phyloP scores from a whole-genome alignment of 225 moss, liverwort and hornwort species.

The Ulota crispa region DNA sequence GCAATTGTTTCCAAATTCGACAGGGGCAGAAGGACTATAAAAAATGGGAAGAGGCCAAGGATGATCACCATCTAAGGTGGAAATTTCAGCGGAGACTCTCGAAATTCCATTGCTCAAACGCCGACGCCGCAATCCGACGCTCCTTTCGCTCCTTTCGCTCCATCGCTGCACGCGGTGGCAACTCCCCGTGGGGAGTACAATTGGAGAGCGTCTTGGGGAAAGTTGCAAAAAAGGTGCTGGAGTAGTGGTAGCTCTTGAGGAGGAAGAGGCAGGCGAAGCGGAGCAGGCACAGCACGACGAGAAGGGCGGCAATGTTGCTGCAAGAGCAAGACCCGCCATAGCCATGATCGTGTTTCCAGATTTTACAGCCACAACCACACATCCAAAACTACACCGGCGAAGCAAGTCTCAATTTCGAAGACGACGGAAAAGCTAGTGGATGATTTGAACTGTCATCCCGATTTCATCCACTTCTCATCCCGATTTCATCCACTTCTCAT shows the following conservation, averaged over 20 bases:
- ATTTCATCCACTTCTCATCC: background rate
- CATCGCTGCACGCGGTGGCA: conserved; percentile 15
- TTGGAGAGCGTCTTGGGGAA: background rate
- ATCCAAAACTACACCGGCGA: background rate
- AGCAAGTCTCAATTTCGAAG: background rate
- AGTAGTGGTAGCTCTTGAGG: background rate
- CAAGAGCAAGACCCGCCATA: conserved; percentile 37
- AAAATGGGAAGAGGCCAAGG: background rate
- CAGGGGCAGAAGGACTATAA: background rate
- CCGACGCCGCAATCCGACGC: background rate
- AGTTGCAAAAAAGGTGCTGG: background rate
- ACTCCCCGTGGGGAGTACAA: conserved; percentile 15
- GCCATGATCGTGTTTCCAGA: conserved; percentile 28
- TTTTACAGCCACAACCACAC: conserved; percentile 18
- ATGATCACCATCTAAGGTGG: conserved; percentile 39
- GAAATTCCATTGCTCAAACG: conserved; percentile 4
- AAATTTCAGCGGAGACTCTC: conserved; percentile 13
- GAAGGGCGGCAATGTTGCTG: conserved; percentile 19
- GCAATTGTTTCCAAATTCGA: background rate
- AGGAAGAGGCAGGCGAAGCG: conserved; percentile 14
- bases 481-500: background rate
- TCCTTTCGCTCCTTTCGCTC: background rate
- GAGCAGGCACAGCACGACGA: conserved; percentile 27
- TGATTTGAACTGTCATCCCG: background rate
- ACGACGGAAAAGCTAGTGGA: background rate